Evolutionary conservation across 2,329 filamentous ascomycete genomes (phyloP), one percentile per base, ranked within the genome.

Genomic region (Pezicula radicicola): DNA sequence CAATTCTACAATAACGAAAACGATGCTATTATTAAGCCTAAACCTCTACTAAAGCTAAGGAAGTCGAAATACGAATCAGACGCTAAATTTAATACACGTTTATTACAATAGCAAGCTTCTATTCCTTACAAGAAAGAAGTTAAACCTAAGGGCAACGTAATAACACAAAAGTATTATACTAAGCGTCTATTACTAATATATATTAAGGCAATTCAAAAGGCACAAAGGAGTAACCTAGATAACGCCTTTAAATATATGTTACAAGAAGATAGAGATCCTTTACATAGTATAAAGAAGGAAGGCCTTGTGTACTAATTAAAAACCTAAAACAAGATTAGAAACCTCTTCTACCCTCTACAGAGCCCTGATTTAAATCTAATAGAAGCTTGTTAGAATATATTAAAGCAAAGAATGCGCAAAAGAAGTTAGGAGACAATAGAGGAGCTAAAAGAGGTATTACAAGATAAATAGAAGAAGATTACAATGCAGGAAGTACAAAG

Each of bases 1-100:
- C 39, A 51, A 46, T 57, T 57, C 37, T 57, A 57, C 49, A 55
- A 53, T 45, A 37, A 53, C 33, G 50, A 56, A 33, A 43, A 56
- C 30, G 49, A 54, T 16, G 12, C 30, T 28, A 37, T 49, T 6
- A 18, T 49, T 18, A 13, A 41, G 10, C 53, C 49, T 47, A 8
- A 6, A 8, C 36, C 40, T 13, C 44, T 46, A 48, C 21, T 15
- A 15, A 58, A 58, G 53, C 55, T 50, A 36, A 36, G 33, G 15
- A 36, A 36, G 15, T 37, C 35, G 35, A 37, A 37, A 37, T 37
- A 37, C n/a, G n/a, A 37, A n/a, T 3, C n/a, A 37, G n/a, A 37
- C 2, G 35, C 10, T 12, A 4, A 37, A n/a, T 37, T 3, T 37
- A 37, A 37, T n/a, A n/a, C 15, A 8, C 33, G 33, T 36, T 9